Percentiles rank a stretch among this genome's conserved stretches.
Evolutionary conservation across 192 early-diverging fungal species (phyloP).

Genomic region (Pilobolus umbonatus): DNA sequence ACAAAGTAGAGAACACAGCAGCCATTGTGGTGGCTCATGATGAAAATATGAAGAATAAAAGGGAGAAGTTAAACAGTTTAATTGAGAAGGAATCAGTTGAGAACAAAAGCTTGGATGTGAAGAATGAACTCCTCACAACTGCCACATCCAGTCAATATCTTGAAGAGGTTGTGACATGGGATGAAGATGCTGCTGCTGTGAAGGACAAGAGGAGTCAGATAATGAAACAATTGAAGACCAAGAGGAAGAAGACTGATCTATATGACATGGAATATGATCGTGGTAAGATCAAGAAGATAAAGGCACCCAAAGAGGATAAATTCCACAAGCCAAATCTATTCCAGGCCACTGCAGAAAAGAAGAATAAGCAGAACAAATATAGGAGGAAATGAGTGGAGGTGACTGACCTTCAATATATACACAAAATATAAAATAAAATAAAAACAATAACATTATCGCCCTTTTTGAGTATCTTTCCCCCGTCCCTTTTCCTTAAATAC

Average conservation of each 20-base stretch:
- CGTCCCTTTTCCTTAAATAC: no score
- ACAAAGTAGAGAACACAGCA: conserved; percentile 40
- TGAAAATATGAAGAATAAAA: conserved; percentile 39
- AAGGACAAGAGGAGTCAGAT: conserved; percentile 29
- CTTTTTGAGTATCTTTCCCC: no score
- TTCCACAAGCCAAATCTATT: conserved; percentile 41
- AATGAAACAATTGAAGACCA: conserved; percentile 46
- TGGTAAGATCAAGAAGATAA: conserved; percentile 70
- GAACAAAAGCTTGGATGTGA: conserved; percentile 37
- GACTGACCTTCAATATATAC: no score
- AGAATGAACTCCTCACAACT: conserved; percentile 30
- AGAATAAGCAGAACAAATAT: no score
- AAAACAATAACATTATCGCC: no score
- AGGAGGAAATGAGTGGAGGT: no score
- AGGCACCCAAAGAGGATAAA: conserved; percentile 46
- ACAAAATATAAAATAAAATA: no score
- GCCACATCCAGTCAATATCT: conserved; percentile 32
- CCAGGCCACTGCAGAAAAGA: conserved; percentile 38
- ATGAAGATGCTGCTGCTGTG: conserved; percentile 25
- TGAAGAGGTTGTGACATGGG: conserved; percentile 29
- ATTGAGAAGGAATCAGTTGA: conserved; percentile 50
- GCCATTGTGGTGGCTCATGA: conserved; percentile 46
- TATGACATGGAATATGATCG: conserved; percentile 73
- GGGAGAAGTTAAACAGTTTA: conserved; percentile 36
- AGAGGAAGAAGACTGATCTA: conserved; percentile 44